Evolutionary conservation across 139 green algal species (phyloP).

Genomic region (Eudorina sp.): DNA sequence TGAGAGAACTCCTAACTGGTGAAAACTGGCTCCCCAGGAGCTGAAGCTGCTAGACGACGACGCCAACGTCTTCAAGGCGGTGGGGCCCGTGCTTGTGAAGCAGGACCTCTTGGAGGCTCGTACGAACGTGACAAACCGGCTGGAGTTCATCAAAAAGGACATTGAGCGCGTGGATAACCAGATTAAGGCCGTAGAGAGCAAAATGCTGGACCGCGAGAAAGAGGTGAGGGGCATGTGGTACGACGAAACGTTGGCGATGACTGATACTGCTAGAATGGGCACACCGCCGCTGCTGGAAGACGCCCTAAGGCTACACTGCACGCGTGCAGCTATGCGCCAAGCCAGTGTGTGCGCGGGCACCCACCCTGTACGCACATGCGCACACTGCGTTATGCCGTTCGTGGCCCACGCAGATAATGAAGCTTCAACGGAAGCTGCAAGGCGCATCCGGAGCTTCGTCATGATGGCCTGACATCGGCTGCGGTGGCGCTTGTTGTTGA

Average conservation of each 20-base stretch:
- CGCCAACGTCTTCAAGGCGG: constrained; percentile 90
- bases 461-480: no score
- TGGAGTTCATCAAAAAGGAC: constrained; percentile 87
- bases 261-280: no score
- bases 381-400: no score
- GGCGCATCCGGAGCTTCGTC: neutral
- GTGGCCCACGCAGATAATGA: constrained; percentile 33
- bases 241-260: no score
- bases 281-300: no score
- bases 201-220: constrained; percentile 63
- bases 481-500: no score
- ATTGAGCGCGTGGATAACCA: constrained; percentile 65
- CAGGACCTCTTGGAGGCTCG: constrained; percentile 91
- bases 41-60: constrained; percentile 84
- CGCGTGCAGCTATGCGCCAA: no score
- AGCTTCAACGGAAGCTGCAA: constrained; percentile 45
- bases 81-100: constrained; percentile 86
- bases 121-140: constrained; percentile 91
- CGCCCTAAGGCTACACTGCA: no score
- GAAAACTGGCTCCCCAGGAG: no score
- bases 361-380: no score
- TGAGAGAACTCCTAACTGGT: no score
- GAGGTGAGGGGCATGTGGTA: constrained; percentile 60
- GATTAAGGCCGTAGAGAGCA: constrained; percentile 64
- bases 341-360: no score